Percentiles rank a stretch among this genome's conserved stretches.
Evolutionary conservation across 139 green algal species (phyloP).

Genomic region (Tetratostichococcus sp.): DNA sequence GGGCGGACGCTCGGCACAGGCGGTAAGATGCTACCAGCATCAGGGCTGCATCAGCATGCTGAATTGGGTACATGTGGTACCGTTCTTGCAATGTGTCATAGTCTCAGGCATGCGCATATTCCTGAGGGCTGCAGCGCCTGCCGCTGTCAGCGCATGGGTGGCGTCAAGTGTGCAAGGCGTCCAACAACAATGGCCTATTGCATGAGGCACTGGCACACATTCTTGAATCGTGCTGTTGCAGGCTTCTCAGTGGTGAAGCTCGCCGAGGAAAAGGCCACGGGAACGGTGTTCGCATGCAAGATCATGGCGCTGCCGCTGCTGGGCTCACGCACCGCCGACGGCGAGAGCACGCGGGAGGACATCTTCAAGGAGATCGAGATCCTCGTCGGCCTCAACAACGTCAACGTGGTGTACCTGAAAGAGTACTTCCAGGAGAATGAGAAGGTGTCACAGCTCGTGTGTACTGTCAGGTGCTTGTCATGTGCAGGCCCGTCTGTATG

Average conservation of each 20-base stretch:
- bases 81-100: too few relatives aligned
- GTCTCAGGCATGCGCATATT: too few relatives aligned
- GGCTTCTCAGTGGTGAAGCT: conserved; percentile 84
- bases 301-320: conserved; percentile 77
- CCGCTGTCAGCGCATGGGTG: too few relatives aligned
- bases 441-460: conserved; percentile 23
- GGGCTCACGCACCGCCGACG: conserved; percentile 49
- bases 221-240: conserved; percentile 25
- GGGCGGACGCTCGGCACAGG: conserved; percentile 75
- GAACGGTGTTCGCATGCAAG: conserved; percentile 74
- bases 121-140: too few relatives aligned
- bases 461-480: neutral
- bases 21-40: too few relatives aligned
- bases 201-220: too few relatives aligned
- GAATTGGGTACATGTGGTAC: too few relatives aligned
- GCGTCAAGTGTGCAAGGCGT: too few relatives aligned
- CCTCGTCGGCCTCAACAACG: conserved; percentile 69
- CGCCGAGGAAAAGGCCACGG: conserved; percentile 52
- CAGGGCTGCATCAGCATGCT: too few relatives aligned
- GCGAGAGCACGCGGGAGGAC: conserved; percentile 76
- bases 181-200: too few relatives aligned
- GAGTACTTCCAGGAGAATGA: conserved; percentile 86
- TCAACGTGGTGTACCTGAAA: conserved; percentile 81
- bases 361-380: conserved; percentile 94
- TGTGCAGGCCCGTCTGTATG: neutral